phyloP scores from a whole-genome alignment of 441 rosid genomes.

The Euphorbia celastroides region DNA sequence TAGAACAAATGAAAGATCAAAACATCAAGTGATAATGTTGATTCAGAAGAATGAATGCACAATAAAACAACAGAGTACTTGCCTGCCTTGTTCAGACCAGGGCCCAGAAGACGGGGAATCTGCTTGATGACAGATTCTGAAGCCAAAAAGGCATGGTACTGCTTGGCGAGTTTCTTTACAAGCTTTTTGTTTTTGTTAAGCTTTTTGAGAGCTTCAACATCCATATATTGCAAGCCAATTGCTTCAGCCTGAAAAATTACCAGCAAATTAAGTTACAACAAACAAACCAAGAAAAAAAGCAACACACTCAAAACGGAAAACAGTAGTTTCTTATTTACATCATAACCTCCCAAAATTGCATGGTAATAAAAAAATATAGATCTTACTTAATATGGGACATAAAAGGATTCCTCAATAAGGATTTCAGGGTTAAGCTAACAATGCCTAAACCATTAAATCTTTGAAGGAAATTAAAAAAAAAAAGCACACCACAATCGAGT shows the following conservation, averaged over 20 bases:
- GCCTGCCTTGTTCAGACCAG: constrained; percentile 99
- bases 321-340: background rate
- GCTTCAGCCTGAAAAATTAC: constrained; percentile 51
- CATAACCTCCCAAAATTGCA: background rate
- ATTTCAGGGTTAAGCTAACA: background rate
- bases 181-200: constrained; percentile 93
- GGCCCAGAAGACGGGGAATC: constrained; percentile 97
- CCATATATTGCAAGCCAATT: constrained; percentile 77
- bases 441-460: background rate
- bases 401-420: background rate
- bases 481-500: too few species aligned
- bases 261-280: background rate
- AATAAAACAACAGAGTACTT: constrained; percentile 25
- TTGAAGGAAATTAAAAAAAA: background rate
- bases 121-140: constrained; percentile 98
- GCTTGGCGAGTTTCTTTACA: constrained; percentile 96
- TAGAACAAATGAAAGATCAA: background rate
- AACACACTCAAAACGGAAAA: background rate
- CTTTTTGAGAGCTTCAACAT: constrained; percentile 88
- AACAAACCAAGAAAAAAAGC: background rate
- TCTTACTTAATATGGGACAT: background rate
- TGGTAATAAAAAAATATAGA: background rate
- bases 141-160: constrained; percentile 88
- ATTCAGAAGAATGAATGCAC: background rate
- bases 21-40: background rate